Evolutionary conservation across 805 yeast genomes (phyloP).

Genomic region (Saccharomycopsis sp.): DNA sequence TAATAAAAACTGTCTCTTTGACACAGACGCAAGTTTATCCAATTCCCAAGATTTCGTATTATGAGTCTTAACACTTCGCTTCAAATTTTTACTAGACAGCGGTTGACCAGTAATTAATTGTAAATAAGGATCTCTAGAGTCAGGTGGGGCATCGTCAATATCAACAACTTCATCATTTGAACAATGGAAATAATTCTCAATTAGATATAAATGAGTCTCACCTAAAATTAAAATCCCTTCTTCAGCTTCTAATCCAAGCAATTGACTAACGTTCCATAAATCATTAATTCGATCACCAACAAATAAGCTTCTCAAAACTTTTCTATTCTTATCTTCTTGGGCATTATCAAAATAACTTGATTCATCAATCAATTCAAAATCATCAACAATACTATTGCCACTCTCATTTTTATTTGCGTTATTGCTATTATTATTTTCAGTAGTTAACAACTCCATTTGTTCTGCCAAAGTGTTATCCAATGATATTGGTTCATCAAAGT

Average conservation of each 20-base stretch:
- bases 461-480: conserved; percentile 15
- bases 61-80: conserved; percentile 32
- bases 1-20: conserved; percentile 68
- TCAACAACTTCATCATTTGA: conserved; percentile 49
- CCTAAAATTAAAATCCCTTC: conserved; percentile 76
- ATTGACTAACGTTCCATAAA: conserved; percentile 68
- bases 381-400: conserved; percentile 26
- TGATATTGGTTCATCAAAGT: neutral
- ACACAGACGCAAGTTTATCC: conserved; percentile 50
- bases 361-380: conserved; percentile 40
- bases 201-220: conserved; percentile 52
- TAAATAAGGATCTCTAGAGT: conserved; percentile 61
- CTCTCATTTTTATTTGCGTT: conserved; percentile 22
- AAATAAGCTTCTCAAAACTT: conserved; percentile 60
- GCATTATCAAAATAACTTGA: conserved; percentile 30
- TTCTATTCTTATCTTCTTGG: conserved; percentile 65
- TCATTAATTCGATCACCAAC: conserved; percentile 66
- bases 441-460: conserved; percentile 20
- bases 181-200: conserved; percentile 61
- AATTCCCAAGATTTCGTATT: conserved; percentile 54
- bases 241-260: conserved; percentile 67
- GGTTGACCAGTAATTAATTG: conserved; percentile 52
- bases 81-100: conserved; percentile 21
- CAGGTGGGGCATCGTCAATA: conserved; percentile 55
- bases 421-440: conserved; percentile 25